phyloP scores from a whole-genome alignment of 441 rosid genomes.

The Breynia disticha region DNA sequence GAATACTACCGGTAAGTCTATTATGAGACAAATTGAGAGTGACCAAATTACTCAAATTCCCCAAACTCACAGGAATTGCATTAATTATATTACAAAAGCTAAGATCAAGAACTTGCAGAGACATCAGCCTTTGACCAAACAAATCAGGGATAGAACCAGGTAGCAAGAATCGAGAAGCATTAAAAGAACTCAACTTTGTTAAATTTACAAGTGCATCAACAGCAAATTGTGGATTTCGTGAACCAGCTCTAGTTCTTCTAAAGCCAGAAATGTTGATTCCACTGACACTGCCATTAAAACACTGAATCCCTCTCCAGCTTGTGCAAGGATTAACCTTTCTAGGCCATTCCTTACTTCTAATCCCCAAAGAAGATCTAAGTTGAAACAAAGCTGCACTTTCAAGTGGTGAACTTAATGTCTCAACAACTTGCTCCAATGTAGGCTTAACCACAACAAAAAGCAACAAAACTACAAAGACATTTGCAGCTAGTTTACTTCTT shows the following conservation, averaged over 20 bases:
- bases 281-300: slow-evolving; percentile 50
- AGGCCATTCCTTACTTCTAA: slow-evolving; percentile 83
- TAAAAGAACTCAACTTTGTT: slow-evolving; percentile 51
- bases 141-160: slow-evolving; percentile 78
- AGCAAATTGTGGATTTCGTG: slow-evolving; percentile 51
- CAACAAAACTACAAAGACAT: slow-evolving; percentile 22
- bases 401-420: slow-evolving; percentile 26
- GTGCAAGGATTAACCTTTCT: slow-evolving; percentile 64
- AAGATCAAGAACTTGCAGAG: slow-evolving; percentile 74
- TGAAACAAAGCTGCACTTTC: slow-evolving; percentile 54
- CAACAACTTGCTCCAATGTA: slow-evolving; percentile 36
- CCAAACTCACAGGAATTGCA: slow-evolving; percentile 55
- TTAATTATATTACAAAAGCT: slow-evolving; percentile 52
- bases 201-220: slow-evolving; percentile 64
- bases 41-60: slow-evolving; percentile 49
- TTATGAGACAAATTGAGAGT: slow-evolving; percentile 55
- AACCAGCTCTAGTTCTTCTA: slow-evolving; percentile 63
- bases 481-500: slow-evolving; percentile 25
- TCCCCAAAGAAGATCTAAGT: slow-evolving; percentile 85
- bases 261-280: slow-evolving; percentile 78
- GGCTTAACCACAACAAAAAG: slow-evolving; percentile 29
- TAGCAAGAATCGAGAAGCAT: slow-evolving; percentile 69
- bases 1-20: slow-evolving; percentile 46
- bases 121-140: slow-evolving; percentile 49
- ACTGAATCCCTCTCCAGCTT: slow-evolving; percentile 63